Base-by-base conservation (phyloP, 2,329 filamentous ascomycete genomes). In the Alternaria arbusti region DNA sequence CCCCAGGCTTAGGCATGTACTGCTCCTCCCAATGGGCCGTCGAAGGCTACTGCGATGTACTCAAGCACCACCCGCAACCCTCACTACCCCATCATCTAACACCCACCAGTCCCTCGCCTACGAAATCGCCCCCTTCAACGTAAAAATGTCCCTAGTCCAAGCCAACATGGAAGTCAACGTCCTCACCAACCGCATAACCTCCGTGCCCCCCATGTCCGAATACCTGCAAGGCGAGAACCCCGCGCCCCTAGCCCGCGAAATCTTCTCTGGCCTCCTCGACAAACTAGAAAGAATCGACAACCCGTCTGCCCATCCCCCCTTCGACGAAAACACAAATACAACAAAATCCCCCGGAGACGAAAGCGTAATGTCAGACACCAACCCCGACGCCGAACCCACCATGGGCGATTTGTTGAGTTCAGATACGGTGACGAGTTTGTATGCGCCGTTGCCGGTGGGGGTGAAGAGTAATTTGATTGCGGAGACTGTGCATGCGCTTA, bases 91-190 rank as follows among this genome's bases (percentile, higher is more conserved):
- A 1, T 2, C 3, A 45, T 2, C 3, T 45, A 45, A 45, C 17
- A 13, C 2, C 1, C 1, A 2, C 3, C 64, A 86, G 84, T 89
- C 93, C 63, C 86, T 99, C 23, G 94, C 95, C 1, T 99, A 97
- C 81, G 96, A 99, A 81, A 91, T 99, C 67, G 81, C 95, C 0
- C 96, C 96, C 0, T 98, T 98, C 84, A 97, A 97, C 81, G 89
- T 98, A 82, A 97, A 95, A 80, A 88, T 98, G 79, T 97, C 94
- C 44, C 94, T 98, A 70, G 91, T 99, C 47, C 95, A 99, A 83
- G 94, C 94, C 25, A 96, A 94, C 80, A 93, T 97, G 82, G 95
- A 98, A 82, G 92, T 97, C 65, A 89, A 91, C 68, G 89, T 93
- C 30, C 85, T 98, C 61, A 96, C 93, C 26, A 97, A 97, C 81